A percentile compares a stretch with the other conserved stretches of the same genome.
These are phyloP conservation scores for Ailanthus altissimus DNA, from an alignment of 345 rosid genomes.

Conservation along the genomic window DNA sequence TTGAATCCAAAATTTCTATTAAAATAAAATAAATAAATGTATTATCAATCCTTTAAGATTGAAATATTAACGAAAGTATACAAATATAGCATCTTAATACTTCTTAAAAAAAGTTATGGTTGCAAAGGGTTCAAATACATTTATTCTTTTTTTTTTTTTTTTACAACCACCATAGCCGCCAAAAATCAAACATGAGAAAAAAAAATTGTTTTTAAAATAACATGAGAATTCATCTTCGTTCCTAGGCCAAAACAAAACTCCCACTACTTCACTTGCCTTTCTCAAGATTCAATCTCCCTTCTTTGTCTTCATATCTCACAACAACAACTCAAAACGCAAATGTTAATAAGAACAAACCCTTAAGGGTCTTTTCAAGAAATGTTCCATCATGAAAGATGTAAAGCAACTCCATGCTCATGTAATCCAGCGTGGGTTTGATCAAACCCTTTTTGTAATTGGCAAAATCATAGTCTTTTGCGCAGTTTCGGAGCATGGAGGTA, in stretches of 20 bases:
- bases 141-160: too few species aligned
- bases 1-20: too few species aligned
- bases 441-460: slow-evolving; percentile 32
- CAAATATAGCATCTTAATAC: too few species aligned
- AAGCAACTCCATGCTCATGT: slow-evolving; percentile 39
- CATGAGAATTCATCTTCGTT: background rate
- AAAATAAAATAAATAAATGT: too few species aligned
- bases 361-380: slow-evolving; percentile 37
- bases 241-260: background rate
- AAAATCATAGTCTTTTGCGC: slow-evolving; percentile 44
- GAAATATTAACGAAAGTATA: too few species aligned
- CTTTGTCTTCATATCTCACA: background rate
- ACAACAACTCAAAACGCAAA: background rate
- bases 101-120: too few species aligned
- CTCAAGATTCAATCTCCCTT: background rate
- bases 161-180: slow-evolving; percentile 18
- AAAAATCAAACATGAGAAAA: slow-evolving; percentile 14
- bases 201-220: too few species aligned
- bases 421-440: slow-evolving; percentile 29
- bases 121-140: too few species aligned
- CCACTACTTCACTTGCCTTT: background rate
- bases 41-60: too few species aligned
- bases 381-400: slow-evolving; percentile 29
- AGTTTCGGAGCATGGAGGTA: slow-evolving; percentile 35
- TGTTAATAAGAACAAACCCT: slow-evolving; percentile 13